Conservation (phyloP, 768 basidiomycete species). For the Tylopilus balloui region DNA sequence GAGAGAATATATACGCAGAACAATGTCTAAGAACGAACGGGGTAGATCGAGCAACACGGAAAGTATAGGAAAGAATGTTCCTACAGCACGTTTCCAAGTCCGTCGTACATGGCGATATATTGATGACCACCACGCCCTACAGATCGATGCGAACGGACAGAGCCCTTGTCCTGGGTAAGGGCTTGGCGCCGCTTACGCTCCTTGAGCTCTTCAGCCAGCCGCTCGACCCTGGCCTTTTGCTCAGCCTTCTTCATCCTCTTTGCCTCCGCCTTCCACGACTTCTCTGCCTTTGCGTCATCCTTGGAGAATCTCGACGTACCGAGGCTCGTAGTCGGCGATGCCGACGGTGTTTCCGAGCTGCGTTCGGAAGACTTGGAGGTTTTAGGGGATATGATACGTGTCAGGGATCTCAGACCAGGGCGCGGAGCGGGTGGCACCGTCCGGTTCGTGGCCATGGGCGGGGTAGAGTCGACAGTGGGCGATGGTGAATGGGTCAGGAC, state of each 20-base stretch:
- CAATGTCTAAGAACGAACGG: conserved; percentile 14
- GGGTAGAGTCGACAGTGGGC: conserved; percentile 7
- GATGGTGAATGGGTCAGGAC: conserved; percentile 14
- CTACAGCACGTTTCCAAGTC: conserved; percentile 26
- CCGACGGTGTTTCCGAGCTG: conserved; percentile 4
- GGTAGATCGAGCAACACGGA: conserved; percentile 16
- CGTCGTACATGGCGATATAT: conserved; percentile 32
- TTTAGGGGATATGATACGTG: conserved; percentile 29
- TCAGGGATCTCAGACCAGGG: conserved; percentile 19
- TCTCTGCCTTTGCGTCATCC: conserved; percentile 37
- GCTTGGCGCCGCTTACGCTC: conserved; percentile 32
- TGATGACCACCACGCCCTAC: conserved; percentile 17
- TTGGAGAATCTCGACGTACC: conserved; percentile 12
- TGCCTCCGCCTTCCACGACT: conserved; percentile 40
- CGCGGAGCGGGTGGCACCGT: conserved; percentile 1
- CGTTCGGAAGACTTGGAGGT: conserved; percentile 1
- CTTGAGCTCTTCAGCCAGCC: conserved; percentile 44
- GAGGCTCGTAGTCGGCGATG: conserved; percentile 20
- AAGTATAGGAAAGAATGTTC: conserved; percentile 5
- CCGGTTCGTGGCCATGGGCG: conserved; percentile 1
- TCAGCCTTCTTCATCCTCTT: conserved; percentile 42
- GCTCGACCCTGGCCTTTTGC: conserved; percentile 36
- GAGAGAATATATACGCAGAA: conserved; percentile 15
- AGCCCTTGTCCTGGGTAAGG: conserved; percentile 29
- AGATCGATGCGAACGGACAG: conserved; percentile 27